Base-by-base conservation (phyloP, 148 eudicot genomes). In the Agrostemma githago region DNA sequence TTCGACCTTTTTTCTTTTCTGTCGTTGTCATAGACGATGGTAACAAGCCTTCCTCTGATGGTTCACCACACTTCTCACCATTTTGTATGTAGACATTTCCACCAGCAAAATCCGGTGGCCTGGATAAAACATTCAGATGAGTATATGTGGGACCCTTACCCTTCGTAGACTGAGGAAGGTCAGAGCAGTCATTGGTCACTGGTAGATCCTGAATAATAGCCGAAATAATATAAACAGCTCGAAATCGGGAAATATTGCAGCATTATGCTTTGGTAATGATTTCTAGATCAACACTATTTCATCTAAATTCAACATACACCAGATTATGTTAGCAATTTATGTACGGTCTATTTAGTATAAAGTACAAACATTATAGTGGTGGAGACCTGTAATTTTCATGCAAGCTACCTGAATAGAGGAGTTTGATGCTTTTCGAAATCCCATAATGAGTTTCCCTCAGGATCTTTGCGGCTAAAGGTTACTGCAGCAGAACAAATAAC, bases 401-500 rank as follows among this genome's bases (percentile, higher is more conserved):
- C 42, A 46, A 77, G 34, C 60, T 83, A 87, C 89, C 89, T 93
- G 90, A 53, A 77, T 58, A 61, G 82, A 70, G 20, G 78, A 60
- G 76, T 79, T 83, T 70, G 93, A 87, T 79, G 96, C 92, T 85
- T 90, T 93, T 9, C 98, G 87, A 76, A 86, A 93, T 39, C 98
- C 98, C 92, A 93, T 90, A 64, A 93, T 84, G 79, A 93, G 96
- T 72, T 90, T 93, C 73, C 96, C 81, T 84, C 94, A 15, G 96
- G 98, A 77, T 93, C 98, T 88, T 89, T 89, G 74, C 96, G 96
- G 76, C 94, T 93, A 83, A 93, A 93, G 8, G 89, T 93, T 64
- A 93, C 98, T 93, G 90, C 79, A 78, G 72, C 58, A 82, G 37
- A 76, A 19, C 48, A 66, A 65, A 71, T 8, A 58, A 76, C 17